Base-by-base conservation (phyloP, 371 early-diverging fungal species). In the Mucor mucedo region DNA sequence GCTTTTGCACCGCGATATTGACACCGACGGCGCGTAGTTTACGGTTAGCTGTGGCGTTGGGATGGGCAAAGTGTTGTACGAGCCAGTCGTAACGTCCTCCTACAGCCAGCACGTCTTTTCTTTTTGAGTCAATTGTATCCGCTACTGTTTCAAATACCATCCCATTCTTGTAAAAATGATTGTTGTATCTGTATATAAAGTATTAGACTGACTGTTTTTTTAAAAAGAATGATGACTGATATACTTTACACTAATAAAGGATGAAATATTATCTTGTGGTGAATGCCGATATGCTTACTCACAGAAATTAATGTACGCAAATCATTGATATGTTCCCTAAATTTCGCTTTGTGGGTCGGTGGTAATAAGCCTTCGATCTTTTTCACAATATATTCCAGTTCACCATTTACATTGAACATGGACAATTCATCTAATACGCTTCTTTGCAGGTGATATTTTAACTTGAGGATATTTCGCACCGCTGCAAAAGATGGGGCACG, bases 21-120 rank as follows among this genome's bases (percentile, higher is more conserved):
- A 89, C 91, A 9, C 94, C 94, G 14, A 91, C 87, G 3, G 90
- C 91, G 33, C 82, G 84, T 0, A 90, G 77, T 53, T 84, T 82
- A 29, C 84, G 77, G n/a, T 80, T 76, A 0, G 76, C 70, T 14
- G 61, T 56, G 38, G 76, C 78, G 52, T 73, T 79, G 1, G 78
- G 78, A 44, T 71, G 78, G 14, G 79, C 71, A 60, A 82, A 82
- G 40, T 78, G 76, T 45, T 82, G 80, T 8, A 82, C 65, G 5
- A 82, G 52, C 33, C 75, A 69, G 70, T 97, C 96, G 56, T 97
- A 96, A 58, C 91, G 76, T 30, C 95, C 95, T 33, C 95, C 95
- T 0, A 89, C 91, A 1, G 95, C 95, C 7, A 95, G 63, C 5
- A 95, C 85, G 58, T 92, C 94, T 59, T 85, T 87, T 41, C 58